Percentiles rank a stretch among this genome's conserved stretches.
Conservation (phyloP, 2,329 filamentous ascomycete genomes). For the Xylariaceae sp. region DNA sequence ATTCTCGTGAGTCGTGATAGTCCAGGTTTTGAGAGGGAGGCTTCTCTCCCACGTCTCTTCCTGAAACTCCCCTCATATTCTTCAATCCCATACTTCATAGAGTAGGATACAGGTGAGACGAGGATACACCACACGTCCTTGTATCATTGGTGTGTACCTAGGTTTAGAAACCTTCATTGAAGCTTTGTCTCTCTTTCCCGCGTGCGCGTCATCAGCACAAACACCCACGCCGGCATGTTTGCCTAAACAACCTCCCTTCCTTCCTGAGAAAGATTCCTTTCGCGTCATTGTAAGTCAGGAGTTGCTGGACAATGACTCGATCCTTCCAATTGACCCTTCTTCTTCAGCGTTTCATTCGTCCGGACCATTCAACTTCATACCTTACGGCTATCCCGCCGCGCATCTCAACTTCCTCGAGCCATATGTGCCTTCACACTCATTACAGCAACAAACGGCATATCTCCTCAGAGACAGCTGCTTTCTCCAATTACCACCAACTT, state of each 20-base stretch:
- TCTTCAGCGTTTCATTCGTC: no score
- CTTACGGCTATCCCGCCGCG: no score
- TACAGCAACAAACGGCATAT: no score
- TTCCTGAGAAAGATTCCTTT: conserved; percentile 19
- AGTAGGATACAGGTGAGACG: no score
- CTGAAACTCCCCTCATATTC: no score
- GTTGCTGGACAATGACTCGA: conserved; percentile 10
- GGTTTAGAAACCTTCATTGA: conserved; percentile 5
- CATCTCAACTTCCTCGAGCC: no score
- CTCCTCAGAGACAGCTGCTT: not conserved
- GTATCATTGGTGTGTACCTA: not conserved
- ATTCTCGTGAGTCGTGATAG: conserved; percentile 17
- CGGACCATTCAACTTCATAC: no score
- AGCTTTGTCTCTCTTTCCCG: conserved; percentile 5
- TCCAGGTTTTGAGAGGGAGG: conserved; percentile 2
- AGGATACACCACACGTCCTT: not conserved
- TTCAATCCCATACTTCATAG: no score
- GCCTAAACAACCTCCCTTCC: conserved; percentile 15
- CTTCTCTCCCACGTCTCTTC: no score
- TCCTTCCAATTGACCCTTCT: conserved; percentile 21
- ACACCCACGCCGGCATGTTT: conserved; percentile 6
- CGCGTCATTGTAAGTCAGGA: conserved; percentile 32
- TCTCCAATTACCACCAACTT: not conserved
- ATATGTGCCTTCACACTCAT: no score
- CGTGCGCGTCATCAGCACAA: not conserved